Evolutionary conservation across 2,329 filamentous ascomycete genomes (phyloP).

Genomic region (Epichloe typhina): DNA sequence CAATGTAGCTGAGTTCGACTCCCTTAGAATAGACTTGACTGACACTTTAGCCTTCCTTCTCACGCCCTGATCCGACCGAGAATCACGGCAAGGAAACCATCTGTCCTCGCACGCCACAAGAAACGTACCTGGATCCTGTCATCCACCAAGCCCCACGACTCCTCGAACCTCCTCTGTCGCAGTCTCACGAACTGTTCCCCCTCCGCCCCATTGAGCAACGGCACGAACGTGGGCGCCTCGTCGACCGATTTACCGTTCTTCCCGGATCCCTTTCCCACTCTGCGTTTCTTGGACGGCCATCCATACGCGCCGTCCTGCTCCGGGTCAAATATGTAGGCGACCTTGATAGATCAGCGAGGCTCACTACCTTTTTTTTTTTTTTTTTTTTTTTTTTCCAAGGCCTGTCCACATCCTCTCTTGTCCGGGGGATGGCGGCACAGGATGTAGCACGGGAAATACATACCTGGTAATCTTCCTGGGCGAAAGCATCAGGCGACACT

Average conservation of each 20-base stretch:
- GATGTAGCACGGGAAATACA: not conserved
- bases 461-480: constrained; percentile 34
- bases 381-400: too few species aligned
- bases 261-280: constrained; percentile 30
- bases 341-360: not conserved
- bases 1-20: constrained; percentile 48
- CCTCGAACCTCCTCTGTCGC: constrained; percentile 46
- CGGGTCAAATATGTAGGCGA: constrained; percentile 24
- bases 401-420: too few species aligned
- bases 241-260: constrained; percentile 5
- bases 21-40: constrained; percentile 38
- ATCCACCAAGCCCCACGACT: constrained; percentile 53
- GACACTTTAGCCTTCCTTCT: not conserved
- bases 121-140: constrained; percentile 39
- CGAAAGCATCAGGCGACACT: constrained; percentile 11
- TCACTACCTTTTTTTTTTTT: too few species aligned
- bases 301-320: constrained; percentile 22
- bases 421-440: not conserved
- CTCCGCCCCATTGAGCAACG: constrained; percentile 43
- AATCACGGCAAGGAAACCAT: not conserved
- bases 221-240: constrained; percentile 28
- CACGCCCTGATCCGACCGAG: not conserved
- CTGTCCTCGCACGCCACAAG: not conserved
- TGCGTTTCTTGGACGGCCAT: constrained; percentile 44
- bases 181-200: constrained; percentile 31